These are phyloP conservation scores for Colletotrichum viniferum DNA, from an alignment of 2,329 filamentous ascomycete species.

Conservation along the genomic window DNA sequence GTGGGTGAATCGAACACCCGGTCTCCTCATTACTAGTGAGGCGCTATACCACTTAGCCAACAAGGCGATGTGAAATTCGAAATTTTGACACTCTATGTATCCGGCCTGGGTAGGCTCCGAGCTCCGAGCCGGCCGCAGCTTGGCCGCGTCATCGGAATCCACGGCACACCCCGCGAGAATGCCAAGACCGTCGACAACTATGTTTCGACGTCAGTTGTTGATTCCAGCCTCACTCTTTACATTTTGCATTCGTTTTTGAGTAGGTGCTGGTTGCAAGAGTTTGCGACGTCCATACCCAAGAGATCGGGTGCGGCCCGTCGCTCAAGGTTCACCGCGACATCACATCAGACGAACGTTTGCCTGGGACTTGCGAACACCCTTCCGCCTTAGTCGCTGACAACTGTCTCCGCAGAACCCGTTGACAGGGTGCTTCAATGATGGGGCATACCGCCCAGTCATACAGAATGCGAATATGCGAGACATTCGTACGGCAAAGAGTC, in stretches of 20 bases:
- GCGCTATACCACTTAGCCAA: conserved; percentile 12
- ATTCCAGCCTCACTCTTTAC: background rate
- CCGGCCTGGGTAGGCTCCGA: fast-evolving
- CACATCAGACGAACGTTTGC: background rate
- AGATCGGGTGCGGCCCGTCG: background rate
- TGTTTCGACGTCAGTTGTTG: background rate
- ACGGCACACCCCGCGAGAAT: background rate
- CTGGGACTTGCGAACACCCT: background rate
- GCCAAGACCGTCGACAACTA: background rate
- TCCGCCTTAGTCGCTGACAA: background rate
- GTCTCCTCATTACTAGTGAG: conserved; percentile 12
- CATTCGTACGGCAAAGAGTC: background rate
- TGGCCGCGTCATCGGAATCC: background rate
- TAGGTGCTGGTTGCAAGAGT: background rate
- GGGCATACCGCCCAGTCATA: background rate
- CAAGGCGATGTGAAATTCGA: fast-evolving
- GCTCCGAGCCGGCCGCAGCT: background rate
- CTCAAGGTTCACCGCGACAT: background rate
- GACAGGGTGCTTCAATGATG: background rate
- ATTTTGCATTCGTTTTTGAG: background rate
- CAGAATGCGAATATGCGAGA: background rate
- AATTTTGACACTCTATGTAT: background rate
- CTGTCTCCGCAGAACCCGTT: background rate
- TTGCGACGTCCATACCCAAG: background rate
- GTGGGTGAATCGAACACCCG: conserved; percentile 4